phyloP scores from a whole-genome alignment of 1,139 yeast species.

The Pichia sp. region DNA sequence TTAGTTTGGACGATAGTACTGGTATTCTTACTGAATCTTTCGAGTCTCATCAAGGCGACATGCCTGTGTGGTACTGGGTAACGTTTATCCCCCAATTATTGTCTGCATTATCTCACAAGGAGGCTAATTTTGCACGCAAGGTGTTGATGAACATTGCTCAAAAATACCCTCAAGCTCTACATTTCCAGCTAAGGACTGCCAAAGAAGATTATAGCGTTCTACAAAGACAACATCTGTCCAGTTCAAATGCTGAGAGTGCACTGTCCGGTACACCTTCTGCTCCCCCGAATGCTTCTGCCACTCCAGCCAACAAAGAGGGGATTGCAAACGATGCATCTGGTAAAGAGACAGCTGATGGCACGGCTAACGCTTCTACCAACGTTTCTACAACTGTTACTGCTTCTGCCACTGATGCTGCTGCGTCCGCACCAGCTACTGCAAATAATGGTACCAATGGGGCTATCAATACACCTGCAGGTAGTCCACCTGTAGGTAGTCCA shows the following conservation, averaged over 20 bases:
- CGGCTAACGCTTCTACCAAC: background rate
- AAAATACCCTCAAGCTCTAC: conserved; percentile 94
- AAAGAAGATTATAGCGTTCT: conserved; percentile 88
- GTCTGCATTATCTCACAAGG: conserved; percentile 84
- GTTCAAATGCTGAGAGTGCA: conserved; percentile 4
- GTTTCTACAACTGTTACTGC: no score
- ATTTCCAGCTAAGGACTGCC: conserved; percentile 91
- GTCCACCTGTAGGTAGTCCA: conserved; percentile 11
- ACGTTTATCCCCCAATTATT: conserved; percentile 92
- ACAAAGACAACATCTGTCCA: conserved; percentile 52
- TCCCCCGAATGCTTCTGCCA: conserved; percentile 1
- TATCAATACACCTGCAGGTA: conserved; percentile 10
- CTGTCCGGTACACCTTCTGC: conserved; percentile 2
- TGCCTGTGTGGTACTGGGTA: conserved; percentile 99
- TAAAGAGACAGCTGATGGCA: background rate
- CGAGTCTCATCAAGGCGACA: conserved; percentile 90
- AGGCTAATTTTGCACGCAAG: conserved; percentile 82
- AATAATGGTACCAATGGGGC: background rate
- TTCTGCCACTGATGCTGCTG: no score
- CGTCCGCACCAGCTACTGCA: background rate
- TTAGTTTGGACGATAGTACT: conserved; percentile 80
- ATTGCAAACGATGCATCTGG: background rate
- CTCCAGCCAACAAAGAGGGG: no score
- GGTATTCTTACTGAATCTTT: conserved; percentile 84
- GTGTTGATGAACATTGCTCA: conserved; percentile 89